Conservation (phyloP, 2,329 filamentous ascomycete species). For the Pyrenochaeta sp. region DNA sequence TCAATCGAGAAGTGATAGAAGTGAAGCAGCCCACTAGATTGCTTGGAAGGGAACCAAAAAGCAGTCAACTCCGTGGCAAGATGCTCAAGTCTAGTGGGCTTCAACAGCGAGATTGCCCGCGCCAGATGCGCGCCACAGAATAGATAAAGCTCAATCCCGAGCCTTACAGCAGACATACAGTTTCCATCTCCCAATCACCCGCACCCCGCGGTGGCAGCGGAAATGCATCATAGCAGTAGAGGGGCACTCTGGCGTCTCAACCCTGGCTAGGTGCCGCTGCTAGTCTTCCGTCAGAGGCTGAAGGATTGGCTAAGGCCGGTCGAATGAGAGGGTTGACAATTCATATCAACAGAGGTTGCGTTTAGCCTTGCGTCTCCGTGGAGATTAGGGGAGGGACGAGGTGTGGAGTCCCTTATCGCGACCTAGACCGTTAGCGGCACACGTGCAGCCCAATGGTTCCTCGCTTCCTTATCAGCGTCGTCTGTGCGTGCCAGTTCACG, state of each 20-base stretch:
- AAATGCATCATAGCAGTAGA: conserved; percentile 18
- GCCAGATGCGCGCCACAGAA: conserved; percentile 5
- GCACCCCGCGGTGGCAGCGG: conserved; percentile 25
- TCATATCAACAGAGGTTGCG: conserved; percentile 14
- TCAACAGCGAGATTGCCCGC: conserved; percentile 8
- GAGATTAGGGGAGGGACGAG: conserved; percentile 19
- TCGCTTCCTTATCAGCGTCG: conserved; percentile 15
- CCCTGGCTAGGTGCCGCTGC: conserved; percentile 1
- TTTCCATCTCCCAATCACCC: conserved; percentile 10
- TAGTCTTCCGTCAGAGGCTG: conserved; percentile 16
- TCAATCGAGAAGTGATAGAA: conserved; percentile 1
- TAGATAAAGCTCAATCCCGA: conserved; percentile 4
- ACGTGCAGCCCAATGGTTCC: conserved; percentile 2
- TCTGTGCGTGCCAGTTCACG: conserved; percentile 4
- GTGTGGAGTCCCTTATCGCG: conserved; percentile 14
- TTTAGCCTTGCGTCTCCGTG: conserved; percentile 29
- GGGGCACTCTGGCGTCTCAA: neutral
- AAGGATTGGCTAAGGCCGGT: neutral
- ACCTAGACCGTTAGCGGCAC: conserved; percentile 13
- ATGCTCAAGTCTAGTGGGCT: conserved; percentile 1
- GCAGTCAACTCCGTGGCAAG: conserved; percentile 21
- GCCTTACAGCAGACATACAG: neutral
- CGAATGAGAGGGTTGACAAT: conserved; percentile 25
- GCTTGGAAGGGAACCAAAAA: conserved; percentile 1
- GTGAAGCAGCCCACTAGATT: conserved; percentile 5